phyloP scores from a whole-genome alignment of 306 rosid species.

The Purshia tridentata region DNA sequence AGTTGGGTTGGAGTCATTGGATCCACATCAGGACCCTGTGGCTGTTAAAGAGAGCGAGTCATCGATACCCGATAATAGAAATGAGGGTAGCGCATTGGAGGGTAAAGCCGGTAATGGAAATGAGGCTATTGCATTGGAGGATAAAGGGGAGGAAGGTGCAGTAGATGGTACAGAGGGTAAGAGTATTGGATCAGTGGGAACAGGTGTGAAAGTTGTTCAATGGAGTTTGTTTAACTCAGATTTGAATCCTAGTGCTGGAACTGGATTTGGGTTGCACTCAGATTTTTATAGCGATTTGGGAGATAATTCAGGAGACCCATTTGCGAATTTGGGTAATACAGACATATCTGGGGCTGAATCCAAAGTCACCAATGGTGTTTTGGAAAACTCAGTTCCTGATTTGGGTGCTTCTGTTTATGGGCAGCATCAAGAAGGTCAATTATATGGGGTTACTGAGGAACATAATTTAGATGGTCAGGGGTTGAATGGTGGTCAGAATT shows the following conservation, averaged over 20 bases:
- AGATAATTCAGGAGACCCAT: conserved; percentile 44
- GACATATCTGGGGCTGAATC: conserved; percentile 16
- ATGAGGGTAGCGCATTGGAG: not conserved
- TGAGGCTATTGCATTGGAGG: not conserved
- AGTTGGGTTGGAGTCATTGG: not conserved
- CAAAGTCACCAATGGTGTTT: conserved; percentile 13
- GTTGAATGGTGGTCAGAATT: conserved; percentile 43
- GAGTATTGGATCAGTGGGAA: conserved; percentile 19
- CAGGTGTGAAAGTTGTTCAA: conserved; percentile 52
- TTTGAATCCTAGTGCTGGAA: conserved; percentile 29
- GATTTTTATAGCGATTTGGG: conserved; percentile 54
- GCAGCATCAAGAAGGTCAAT: conserved; percentile 43
- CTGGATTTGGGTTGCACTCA: conserved; percentile 45
- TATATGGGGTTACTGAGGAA: conserved; percentile 33
- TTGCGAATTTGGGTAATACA: conserved; percentile 12
- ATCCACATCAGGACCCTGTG: not conserved
- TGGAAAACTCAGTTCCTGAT: conserved; percentile 21
- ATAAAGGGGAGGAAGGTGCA: not conserved
- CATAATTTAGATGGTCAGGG: conserved; percentile 36
- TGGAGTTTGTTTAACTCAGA: conserved; percentile 65
- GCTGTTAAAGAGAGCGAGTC: not conserved
- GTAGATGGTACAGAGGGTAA: conserved; percentile 17
- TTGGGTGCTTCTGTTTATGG: conserved; percentile 20
- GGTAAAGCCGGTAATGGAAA: conserved; percentile 10
- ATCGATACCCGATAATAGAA: not conserved